Conservation (phyloP, 1,284 basidiomycete species). For the Tremellales sp. region DNA sequence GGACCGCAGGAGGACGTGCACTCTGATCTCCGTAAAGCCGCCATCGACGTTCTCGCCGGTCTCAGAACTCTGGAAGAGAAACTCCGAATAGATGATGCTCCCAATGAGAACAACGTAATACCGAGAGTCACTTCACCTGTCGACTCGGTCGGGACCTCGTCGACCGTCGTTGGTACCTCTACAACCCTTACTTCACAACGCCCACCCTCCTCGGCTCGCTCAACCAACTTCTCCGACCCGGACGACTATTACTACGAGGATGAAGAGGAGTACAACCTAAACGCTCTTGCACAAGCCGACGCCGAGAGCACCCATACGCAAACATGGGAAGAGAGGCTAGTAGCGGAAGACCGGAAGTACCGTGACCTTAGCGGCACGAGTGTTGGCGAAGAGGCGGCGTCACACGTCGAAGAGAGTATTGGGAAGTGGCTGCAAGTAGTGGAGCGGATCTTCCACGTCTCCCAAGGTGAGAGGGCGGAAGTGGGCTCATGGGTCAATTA, state of each 20-base stretch:
- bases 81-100: slow-evolving; percentile 13
- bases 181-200: slow-evolving; percentile 6
- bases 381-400: slow-evolving; percentile 7
- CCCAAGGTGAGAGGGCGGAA: slow-evolving; percentile 6
- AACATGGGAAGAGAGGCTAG: slow-evolving; percentile 46
- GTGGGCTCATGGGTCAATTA: slow-evolving; percentile 34
- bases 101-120: background rate
- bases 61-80: slow-evolving; percentile 41
- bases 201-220: slow-evolving; percentile 10
- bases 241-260: slow-evolving; percentile 20
- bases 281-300: slow-evolving; percentile 24
- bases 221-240: no score
- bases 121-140: background rate
- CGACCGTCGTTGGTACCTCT: background rate
- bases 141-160: background rate
- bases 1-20: slow-evolving; percentile 16
- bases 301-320: slow-evolving; percentile 14
- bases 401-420: slow-evolving; percentile 17
- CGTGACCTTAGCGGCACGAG: slow-evolving; percentile 12
- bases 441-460: slow-evolving; percentile 27
- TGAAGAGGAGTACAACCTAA: slow-evolving; percentile 43
- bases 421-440: slow-evolving; percentile 37
- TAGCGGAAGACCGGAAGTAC: slow-evolving; percentile 30
- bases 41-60: slow-evolving; percentile 39
- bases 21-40: slow-evolving; percentile 31